These are phyloP conservation scores for Monosporascus sp. DNA, from an alignment of 2,329 filamentous ascomycete genomes.

Conservation along the genomic window DNA sequence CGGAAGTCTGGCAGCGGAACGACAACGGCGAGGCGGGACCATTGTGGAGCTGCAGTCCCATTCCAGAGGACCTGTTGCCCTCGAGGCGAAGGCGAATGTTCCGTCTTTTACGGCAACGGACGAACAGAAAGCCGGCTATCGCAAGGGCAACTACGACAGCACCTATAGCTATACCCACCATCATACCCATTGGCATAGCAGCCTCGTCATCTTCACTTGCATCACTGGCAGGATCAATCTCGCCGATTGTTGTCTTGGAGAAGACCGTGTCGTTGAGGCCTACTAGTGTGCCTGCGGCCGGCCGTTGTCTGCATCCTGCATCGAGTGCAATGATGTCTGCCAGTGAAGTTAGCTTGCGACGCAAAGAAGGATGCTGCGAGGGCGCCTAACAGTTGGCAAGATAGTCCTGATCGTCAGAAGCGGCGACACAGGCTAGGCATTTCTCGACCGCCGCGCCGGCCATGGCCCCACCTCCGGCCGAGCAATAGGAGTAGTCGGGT, in stretches of 20 bases:
- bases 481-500: slow-evolving; percentile 43
- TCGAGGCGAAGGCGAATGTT: slow-evolving; percentile 29
- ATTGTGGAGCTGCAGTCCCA: slow-evolving; percentile 22
- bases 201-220: slow-evolving; percentile 7
- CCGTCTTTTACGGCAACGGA: slow-evolving; percentile 40
- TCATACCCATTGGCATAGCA: slow-evolving; percentile 30
- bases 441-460: slow-evolving; percentile 27
- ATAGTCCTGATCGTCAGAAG: slow-evolving; percentile 35
- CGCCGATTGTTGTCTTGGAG: slow-evolving; percentile 26
- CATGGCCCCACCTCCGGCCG: slow-evolving; percentile 32
- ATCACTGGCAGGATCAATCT: slow-evolving; percentile 27
- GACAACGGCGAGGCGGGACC: slow-evolving; percentile 41
- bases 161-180: slow-evolving; percentile 40
- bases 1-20: slow-evolving; percentile 45
- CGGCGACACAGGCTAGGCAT: slow-evolving; percentile 42
- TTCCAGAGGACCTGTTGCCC: slow-evolving; percentile 10
- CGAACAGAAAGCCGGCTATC: slow-evolving; percentile 33
- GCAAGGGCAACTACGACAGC: slow-evolving; percentile 32
- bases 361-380: neutral
- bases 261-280: slow-evolving; percentile 42
- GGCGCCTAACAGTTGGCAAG: slow-evolving; percentile 45
- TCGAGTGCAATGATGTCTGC: slow-evolving; percentile 45
- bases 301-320: slow-evolving; percentile 45
- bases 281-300: slow-evolving; percentile 29
- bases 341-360: slow-evolving; percentile 3